Conservation (phyloP, 1,284 basidiomycete genomes). For the Trametes sp. region DNA sequence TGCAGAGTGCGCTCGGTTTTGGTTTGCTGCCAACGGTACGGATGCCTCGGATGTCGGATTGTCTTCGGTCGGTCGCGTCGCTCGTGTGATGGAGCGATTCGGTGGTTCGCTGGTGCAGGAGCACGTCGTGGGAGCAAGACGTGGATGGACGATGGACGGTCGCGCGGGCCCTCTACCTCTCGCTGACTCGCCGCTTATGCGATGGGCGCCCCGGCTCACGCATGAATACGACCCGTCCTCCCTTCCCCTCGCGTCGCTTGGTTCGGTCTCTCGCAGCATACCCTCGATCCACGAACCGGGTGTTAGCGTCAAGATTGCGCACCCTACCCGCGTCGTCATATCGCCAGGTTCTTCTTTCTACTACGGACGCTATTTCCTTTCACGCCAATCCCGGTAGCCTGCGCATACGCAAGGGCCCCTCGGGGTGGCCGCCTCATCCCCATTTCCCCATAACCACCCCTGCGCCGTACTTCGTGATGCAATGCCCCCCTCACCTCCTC, state of each 20-base stretch:
- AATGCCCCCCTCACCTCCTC: slow-evolving; percentile 21
- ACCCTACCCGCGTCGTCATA: slow-evolving; percentile 21
- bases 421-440: slow-evolving; percentile 39
- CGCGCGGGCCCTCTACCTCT: slow-evolving; percentile 1
- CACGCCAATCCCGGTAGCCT: slow-evolving; percentile 47
- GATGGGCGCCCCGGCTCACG: slow-evolving; percentile 8
- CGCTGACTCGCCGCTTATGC: slow-evolving; percentile 1
- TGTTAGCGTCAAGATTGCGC: slow-evolving; percentile 29
- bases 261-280: slow-evolving; percentile 24
- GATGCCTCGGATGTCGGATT: slow-evolving; percentile 41
- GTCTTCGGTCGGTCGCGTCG: slow-evolving; percentile 37
- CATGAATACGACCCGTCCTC: slow-evolving; percentile 11
- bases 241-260: slow-evolving; percentile 27
- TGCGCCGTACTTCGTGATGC: slow-evolving; percentile 43
- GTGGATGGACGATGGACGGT: slow-evolving; percentile 23
- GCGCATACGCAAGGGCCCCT: slow-evolving; percentile 23
- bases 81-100: slow-evolving; percentile 30
- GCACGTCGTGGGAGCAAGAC: slow-evolving; percentile 35
- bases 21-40: slow-evolving; percentile 48
- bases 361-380: slow-evolving; percentile 77
- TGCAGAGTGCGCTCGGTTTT: slow-evolving; percentile 57
- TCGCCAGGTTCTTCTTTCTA: slow-evolving; percentile 44
- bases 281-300: slow-evolving; percentile 22
- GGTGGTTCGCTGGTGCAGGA: slow-evolving; percentile 26
- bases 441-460: slow-evolving; percentile 33